Conservation (phyloP, 2,329 filamentous ascomycete species). For the Fusarium lyarnte region DNA sequence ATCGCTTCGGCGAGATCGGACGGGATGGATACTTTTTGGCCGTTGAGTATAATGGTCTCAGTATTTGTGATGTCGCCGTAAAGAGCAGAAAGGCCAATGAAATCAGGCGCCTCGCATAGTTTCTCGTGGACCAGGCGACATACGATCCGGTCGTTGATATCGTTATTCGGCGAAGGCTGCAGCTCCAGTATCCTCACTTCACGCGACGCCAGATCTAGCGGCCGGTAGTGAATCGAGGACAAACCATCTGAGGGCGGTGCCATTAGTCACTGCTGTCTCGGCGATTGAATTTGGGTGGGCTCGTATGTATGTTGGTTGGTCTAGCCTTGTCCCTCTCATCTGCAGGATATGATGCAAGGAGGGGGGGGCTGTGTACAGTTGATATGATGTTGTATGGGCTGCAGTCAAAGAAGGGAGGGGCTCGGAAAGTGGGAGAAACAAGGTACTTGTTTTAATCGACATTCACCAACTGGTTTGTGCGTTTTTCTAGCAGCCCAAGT, state of each 20-base stretch:
- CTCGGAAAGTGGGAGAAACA: constrained; percentile 2
- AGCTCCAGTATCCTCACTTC: constrained; percentile 37
- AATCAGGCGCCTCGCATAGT: constrained; percentile 29
- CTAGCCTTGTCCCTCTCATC: background rate
- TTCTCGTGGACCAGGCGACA: constrained; percentile 36
- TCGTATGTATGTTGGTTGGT: background rate
- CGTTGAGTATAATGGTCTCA: constrained; percentile 30
- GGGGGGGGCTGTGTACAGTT: background rate
- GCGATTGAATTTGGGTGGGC: background rate
- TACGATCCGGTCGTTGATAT: constrained; percentile 31
- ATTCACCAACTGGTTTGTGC: background rate
- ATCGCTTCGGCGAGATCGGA: constrained; percentile 28
- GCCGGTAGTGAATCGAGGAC: constrained; percentile 35
- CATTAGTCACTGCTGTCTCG: constrained; percentile 17
- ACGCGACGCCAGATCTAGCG: constrained; percentile 19
- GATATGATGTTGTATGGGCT: background rate
- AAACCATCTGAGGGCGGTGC: constrained; percentile 29
- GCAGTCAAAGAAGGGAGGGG: background rate
- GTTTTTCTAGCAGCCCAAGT: background rate
- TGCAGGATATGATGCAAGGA: constrained; percentile 24
- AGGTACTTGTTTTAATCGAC: constrained; percentile 13
- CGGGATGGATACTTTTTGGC: constrained; percentile 26
- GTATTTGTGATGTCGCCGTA: constrained; percentile 35
- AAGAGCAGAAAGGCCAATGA: constrained; percentile 35
- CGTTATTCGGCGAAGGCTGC: constrained; percentile 30